These are phyloP conservation scores for Botrytis cinerea DNA, from an alignment of 2,329 filamentous ascomycete species.

Conservation along the genomic window DNA sequence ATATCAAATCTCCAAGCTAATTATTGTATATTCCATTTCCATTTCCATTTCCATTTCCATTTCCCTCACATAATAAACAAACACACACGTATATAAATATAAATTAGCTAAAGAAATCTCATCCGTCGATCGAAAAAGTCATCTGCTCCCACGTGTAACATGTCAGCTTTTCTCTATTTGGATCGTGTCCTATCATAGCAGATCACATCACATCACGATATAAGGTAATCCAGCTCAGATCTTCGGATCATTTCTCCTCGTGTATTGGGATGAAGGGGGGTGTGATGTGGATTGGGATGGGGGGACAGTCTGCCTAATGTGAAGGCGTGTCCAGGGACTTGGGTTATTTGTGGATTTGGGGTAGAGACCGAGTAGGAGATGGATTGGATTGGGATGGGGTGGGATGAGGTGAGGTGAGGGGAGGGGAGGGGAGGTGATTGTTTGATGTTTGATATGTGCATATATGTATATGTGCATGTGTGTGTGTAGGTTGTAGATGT, in stretches of 20 bases:
- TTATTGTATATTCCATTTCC: too few species aligned
- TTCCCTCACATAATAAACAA: too few species aligned
- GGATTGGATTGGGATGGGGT: neutral
- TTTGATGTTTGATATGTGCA: neutral
- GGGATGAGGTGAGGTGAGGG: neutral
- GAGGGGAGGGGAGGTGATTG: neutral
- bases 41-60: too few species aligned
- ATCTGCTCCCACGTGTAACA: slow-evolving; percentile 6
- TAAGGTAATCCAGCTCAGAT: neutral
- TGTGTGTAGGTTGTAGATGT: neutral
- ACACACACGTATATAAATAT: neutral
- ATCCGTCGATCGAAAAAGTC: neutral
- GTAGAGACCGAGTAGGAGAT: neutral
- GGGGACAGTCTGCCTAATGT: neutral
- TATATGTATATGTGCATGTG: neutral
- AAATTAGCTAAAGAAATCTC: neutral
- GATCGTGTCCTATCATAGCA: neutral
- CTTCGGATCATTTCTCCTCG: neutral
- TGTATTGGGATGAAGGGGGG: neutral
- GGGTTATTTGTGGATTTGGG: neutral
- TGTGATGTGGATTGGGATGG: neutral
- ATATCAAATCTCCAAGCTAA: too few species aligned
- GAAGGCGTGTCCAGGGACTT: neutral
- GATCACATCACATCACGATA: neutral
- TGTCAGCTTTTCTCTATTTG: neutral